Evolutionary conservation across 2,329 filamentous ascomycete species (phyloP), one percentile per base, ranked within the genome.

Genomic region (Meredithiella fracta): DNA sequence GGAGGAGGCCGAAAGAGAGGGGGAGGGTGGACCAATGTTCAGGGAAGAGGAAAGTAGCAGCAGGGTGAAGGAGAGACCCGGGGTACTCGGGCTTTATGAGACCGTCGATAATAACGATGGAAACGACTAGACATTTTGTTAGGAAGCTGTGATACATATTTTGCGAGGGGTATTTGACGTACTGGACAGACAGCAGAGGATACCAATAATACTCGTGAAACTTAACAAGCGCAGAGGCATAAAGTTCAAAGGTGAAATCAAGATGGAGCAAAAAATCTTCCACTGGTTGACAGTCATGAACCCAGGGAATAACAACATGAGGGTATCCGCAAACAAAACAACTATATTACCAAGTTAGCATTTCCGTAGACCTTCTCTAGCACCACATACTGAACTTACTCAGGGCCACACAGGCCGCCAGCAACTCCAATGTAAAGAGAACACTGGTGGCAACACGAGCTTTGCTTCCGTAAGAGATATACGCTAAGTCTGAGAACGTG

Each of bases 401-500:
- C 2, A 95, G 75, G 2, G 91, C 91, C 29, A 97, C 90, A 64
- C 87, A 94, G 22, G 89, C 86, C 6, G 86, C 90, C 31, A 95
- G 69, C 25, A 97, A 75, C 67, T 97, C 91, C 47, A 97, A 67
- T 9, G 83, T 89, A 69, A 97, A 97, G 15, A 97, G 73, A 0
- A 94, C 72, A 60, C 88, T 94, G 6, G 87, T 91, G 29, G 85
- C 77, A 34, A 95, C 73, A 37, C 91, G 83, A 37, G 89, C 91
- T 58, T 79, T 82, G 15, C 82, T 78, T 7, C 91, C 91, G 67
- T 94, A 96, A 20, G 88, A 90, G 62, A 94, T 83, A 64, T 85
- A 96, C 1, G 91, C 92, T 51, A 97, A 73, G 65, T 97, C 91
- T 34, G 90, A 92, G 67, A 96, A 97, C 1, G 91, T 96, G 63